Percentiles rank a stretch among this genome's conserved stretches.
These are phyloP conservation scores for Xylaria cubensis DNA, from an alignment of 495 filamentous ascomycete genomes.

Conservation along the genomic window DNA sequence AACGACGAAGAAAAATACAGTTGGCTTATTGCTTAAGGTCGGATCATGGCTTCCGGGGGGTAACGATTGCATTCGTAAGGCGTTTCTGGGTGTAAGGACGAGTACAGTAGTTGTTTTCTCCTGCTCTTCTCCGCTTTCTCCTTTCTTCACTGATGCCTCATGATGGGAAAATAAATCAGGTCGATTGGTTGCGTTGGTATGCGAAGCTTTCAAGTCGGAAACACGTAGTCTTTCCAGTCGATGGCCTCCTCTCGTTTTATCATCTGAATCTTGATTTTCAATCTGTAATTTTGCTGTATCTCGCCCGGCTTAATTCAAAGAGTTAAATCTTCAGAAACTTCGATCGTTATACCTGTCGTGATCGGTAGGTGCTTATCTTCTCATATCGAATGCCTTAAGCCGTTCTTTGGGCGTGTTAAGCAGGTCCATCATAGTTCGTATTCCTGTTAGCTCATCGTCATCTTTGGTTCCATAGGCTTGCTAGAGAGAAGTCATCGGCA, in stretches of 20 bases:
- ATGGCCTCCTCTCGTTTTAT: not conserved
- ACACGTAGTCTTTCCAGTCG: not conserved
- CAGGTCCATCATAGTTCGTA: not conserved
- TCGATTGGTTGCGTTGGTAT: not conserved
- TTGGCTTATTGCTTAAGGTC: not conserved
- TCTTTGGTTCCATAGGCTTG: too few relatives aligned
- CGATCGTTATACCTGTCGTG: not conserved
- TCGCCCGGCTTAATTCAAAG: not conserved
- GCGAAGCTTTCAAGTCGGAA: not conserved
- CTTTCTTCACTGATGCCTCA: not conserved
- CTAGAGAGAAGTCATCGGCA: not conserved
- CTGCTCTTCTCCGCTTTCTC: not conserved
- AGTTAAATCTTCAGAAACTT: not conserved
- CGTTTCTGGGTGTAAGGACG: not conserved
- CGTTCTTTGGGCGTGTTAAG: not conserved
- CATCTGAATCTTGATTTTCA: not conserved
- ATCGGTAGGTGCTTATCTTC: not conserved
- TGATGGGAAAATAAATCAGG: not conserved
- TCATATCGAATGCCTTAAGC: not conserved
- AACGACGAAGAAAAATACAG: not conserved
- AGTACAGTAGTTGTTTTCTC: not conserved
- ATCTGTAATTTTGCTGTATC: not conserved
- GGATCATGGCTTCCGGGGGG: too few relatives aligned
- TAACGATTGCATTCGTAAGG: slow-evolving; percentile 6
- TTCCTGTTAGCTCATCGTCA: not conserved